phyloP scores from a whole-genome alignment of 108 stramenopile species.

The Epithemia pelagica region DNA sequence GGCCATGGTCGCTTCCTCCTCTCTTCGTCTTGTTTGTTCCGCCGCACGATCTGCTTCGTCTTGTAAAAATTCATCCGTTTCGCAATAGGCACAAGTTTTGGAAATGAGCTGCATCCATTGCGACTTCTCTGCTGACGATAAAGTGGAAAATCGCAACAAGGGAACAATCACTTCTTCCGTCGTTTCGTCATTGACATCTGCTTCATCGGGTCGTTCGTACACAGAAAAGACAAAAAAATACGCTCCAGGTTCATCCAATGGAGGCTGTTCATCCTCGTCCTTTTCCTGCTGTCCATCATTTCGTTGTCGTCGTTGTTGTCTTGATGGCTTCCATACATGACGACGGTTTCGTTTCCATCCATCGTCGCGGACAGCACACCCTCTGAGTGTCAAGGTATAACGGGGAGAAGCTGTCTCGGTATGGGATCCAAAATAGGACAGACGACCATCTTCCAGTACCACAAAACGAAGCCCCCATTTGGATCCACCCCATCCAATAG shows the following conservation, averaged over 20 bases:
- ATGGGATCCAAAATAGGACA: conserved; percentile 58
- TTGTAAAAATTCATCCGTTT: conserved; percentile 47
- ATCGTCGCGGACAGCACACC: conserved; percentile 80
- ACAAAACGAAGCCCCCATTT: conserved; percentile 78
- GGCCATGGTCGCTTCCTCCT: conserved; percentile 30
- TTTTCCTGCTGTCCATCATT: neutral
- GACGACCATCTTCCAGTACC: conserved; percentile 42
- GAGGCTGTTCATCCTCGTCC: neutral
- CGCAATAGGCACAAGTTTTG: conserved; percentile 69
- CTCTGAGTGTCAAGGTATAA: conserved; percentile 53
- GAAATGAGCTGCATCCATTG: conserved; percentile 70
- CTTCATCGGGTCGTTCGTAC: conserved; percentile 37
- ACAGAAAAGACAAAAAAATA: conserved; percentile 79
- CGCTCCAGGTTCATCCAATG: conserved; percentile 34
- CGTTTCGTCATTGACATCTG: conserved; percentile 30
- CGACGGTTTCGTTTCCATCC: conserved; percentile 61
- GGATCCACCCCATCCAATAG: conserved; percentile 73
- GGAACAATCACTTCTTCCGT: conserved; percentile 61
- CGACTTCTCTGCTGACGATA: conserved; percentile 52
- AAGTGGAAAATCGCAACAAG: conserved; percentile 68
- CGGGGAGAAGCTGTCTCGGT: conserved; percentile 45
- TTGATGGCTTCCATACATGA: too few relatives aligned
- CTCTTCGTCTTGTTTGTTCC: conserved; percentile 22
- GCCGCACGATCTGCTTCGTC: conserved; percentile 23
- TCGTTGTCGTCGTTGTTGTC: neutral